A percentile compares a stretch with the other conserved stretches of the same genome.
These are phyloP conservation scores for Pichia sp. DNA, from an alignment of 1,139 yeast genomes.

Conservation along the genomic window DNA sequence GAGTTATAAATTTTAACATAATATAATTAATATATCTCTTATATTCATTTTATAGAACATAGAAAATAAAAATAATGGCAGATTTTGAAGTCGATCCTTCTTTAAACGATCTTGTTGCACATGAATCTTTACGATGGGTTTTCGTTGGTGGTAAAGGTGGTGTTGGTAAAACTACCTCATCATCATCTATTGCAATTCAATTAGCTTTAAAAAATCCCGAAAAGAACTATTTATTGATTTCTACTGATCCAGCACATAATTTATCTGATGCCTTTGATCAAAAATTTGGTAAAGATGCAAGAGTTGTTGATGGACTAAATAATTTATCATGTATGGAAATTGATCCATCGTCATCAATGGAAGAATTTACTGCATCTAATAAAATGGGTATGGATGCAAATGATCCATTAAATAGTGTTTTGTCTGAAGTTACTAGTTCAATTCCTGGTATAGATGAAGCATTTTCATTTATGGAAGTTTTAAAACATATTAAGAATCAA, in stretches of 20 bases:
- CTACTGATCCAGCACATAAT: conserved; percentile 98
- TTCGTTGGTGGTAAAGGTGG: conserved; percentile 99
- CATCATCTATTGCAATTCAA: conserved; percentile 92
- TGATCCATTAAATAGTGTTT: conserved; percentile 61
- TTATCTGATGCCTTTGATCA: conserved; percentile 97
- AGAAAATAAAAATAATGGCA: conserved; percentile 19
- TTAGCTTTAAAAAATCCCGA: conserved; percentile 73
- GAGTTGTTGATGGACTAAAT: conserved; percentile 80
- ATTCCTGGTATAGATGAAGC: conserved; percentile 99
- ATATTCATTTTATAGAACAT: not conserved
- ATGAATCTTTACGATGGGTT: conserved; percentile 83
- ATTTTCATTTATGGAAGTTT: conserved; percentile 91
- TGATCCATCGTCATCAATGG: conserved; percentile 91
- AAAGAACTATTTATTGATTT: conserved; percentile 79
- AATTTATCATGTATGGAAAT: conserved; percentile 97
- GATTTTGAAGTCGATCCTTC: conserved; percentile 56
- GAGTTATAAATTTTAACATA: no score
- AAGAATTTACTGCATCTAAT: conserved; percentile 67
- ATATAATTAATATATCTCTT: no score
- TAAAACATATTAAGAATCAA: conserved; percentile 90
- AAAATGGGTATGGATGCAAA: conserved; percentile 37
- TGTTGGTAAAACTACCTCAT: conserved; percentile 96
- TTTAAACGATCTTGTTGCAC: conserved; percentile 55
- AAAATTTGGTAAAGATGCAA: conserved; percentile 94
- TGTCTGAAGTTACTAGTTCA: conserved; percentile 90